Base-by-base conservation (phyloP, 148 eudicot genomes). In the Rhododendron henanense region DNA sequence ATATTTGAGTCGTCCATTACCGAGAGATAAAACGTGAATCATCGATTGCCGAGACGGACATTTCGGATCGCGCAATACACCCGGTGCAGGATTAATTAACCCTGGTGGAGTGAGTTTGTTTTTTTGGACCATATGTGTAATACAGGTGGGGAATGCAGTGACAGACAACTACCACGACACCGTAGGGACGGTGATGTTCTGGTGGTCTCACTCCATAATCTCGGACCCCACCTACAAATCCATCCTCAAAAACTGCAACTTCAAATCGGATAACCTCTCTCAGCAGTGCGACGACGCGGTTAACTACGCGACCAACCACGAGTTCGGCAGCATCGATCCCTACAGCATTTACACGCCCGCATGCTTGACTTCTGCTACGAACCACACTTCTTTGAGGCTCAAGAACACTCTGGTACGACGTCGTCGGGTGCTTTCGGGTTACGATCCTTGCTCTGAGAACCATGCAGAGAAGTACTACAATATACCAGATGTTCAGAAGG, bases 81-180 rank as follows among this genome's bases (percentile, higher is more conserved):
- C 51, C 51, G 0, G 6, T 41, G 45, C 45, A 5, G 45, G 45
- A 77, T 77, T 71, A 71, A 14, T 5, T 71, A 71, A 71, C 16
- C 75, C 37, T 1, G 33, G 19, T n/a, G 39, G 75, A 69, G 69
- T 21, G 23, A 23, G 10, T 48, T 48, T 48, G 51, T 18, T 57
- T 18, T 55, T 57, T 18, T 57, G 63, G 37, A 14, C 39, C 19
- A 71, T 71, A 71, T 33, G n/a, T 5, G 0, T 59, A 59, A 41
- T n/a, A 4, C 88, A 92, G 94, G 92, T 92, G 41, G 94, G 94
- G 35, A 92, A 92, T 86, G 94, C 91, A 0, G 94, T 88, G 9
- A 90, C 88, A 41, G 92, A 92, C 78, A 83, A 77, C 84, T 74
- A 90, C 86, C 87, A 90, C n/a, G 92, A 92, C 82, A 85, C 57